Conservation (phyloP, 768 basidiomycete genomes). For the Sporobolomyces phaffii region DNA sequence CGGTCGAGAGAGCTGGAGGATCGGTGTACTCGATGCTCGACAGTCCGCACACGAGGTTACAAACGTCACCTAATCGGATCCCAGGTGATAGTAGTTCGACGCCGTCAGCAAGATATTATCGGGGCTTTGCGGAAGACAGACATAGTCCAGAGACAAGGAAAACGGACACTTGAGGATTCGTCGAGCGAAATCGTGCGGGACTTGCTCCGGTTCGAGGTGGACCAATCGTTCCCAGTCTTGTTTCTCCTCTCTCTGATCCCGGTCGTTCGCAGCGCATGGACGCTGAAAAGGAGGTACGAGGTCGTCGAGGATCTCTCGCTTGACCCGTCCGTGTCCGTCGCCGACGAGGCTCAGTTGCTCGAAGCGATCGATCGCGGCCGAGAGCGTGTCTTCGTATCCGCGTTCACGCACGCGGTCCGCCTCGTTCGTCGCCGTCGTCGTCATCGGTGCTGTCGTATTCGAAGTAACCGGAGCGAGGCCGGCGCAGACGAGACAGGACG, state of each 20-base stretch:
- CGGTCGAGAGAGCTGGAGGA: too few relatives aligned
- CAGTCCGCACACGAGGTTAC: neutral
- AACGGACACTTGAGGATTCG: neutral
- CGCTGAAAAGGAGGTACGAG: neutral
- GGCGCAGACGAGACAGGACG: constrained; percentile 1
- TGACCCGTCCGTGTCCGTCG: neutral
- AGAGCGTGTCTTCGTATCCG: constrained; percentile 13
- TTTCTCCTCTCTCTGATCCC: neutral
- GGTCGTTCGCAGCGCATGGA: neutral
- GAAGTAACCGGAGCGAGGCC: neutral
- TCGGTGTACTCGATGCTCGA: neutral
- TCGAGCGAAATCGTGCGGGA: neutral
- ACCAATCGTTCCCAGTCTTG: neutral
- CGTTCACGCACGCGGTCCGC: neutral
- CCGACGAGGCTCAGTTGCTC: neutral
- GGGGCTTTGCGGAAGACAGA: neutral
- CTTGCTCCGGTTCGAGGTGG: neutral
- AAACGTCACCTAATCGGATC: neutral
- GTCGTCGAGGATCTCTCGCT: neutral
- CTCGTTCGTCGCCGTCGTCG: neutral
- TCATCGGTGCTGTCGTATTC: neutral
- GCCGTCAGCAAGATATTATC: neutral
- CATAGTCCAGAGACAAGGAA: neutral
- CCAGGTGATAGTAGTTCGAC: too few relatives aligned
- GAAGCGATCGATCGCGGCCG: constrained; percentile 14